These are phyloP conservation scores for Tuber calosporum DNA, from an alignment of 495 filamentous ascomycete species.

Conservation along the genomic window DNA sequence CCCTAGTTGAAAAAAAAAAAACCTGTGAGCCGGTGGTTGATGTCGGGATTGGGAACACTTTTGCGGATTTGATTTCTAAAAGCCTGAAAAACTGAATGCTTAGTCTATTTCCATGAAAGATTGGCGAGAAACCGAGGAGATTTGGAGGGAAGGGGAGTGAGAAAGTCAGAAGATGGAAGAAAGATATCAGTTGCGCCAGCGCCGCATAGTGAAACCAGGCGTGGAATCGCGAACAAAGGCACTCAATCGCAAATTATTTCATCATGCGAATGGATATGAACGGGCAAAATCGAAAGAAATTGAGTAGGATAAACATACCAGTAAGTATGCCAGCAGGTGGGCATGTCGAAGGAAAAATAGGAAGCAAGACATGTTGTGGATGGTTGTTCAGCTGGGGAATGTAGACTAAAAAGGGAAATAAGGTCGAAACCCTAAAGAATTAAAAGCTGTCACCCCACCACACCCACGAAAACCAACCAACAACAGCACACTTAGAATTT, in stretches of 20 bases:
- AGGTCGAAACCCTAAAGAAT: conserved; percentile 35
- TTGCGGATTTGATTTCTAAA: background rate
- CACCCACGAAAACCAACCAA: conserved; percentile 24
- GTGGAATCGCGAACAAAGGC: conserved; percentile 64
- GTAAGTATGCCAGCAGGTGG: conserved; percentile 7
- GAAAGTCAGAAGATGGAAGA: conserved; percentile 94
- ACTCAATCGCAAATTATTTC: conserved; percentile 99
- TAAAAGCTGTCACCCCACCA: conserved; percentile 26
- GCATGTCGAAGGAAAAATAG: background rate
- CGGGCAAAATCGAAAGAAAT: conserved; percentile 12
- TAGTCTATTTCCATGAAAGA: background rate
- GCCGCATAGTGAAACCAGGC: conserved; percentile 77
- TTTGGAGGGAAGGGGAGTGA: conserved; percentile 8
- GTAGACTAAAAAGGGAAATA: conserved; percentile 26
- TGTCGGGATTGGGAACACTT: background rate
- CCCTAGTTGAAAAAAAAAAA: background rate
- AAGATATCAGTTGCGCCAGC: conserved; percentile 67
- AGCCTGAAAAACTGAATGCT: background rate
- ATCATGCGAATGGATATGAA: conserved; percentile 55
- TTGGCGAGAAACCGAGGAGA: background rate
- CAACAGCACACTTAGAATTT: conserved; percentile 23
- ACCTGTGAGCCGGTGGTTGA: background rate
- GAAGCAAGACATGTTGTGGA: conserved; percentile 19
- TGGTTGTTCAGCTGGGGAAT: conserved; percentile 20
- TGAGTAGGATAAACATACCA: conserved; percentile 23